These are phyloP conservation scores for Lepiota subincarnata DNA, from an alignment of 768 basidiomycete species.

Conservation along the genomic window DNA sequence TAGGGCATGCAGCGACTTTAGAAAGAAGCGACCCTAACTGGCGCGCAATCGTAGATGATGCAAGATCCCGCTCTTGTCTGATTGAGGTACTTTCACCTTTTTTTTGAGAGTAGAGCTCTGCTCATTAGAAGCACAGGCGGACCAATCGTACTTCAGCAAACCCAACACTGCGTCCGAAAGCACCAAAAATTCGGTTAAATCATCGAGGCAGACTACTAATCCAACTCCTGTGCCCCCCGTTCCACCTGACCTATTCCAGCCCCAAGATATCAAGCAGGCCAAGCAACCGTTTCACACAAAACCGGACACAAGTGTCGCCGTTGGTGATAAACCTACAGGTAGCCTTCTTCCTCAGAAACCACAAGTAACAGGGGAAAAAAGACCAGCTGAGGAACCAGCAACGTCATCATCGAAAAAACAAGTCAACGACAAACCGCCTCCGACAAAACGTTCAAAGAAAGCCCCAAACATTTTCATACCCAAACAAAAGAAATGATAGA, in stretches of 20 bases:
- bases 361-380: constrained; percentile 9
- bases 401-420: constrained; percentile 13
- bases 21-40: constrained; percentile 81
- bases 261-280: constrained; percentile 4
- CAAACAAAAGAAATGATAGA: constrained; percentile 35
- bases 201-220: neutral
- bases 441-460: constrained; percentile 35
- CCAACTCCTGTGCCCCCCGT: neutral
- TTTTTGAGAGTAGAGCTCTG: neutral
- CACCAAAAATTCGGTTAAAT: neutral
- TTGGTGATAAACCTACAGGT: neutral
- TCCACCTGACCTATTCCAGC: constrained; percentile 3
- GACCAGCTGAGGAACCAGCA: constrained; percentile 12
- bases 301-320: neutral
- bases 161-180: neutral
- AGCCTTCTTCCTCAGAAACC: constrained; percentile 14
- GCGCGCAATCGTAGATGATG: constrained; percentile 75
- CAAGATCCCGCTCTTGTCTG: constrained; percentile 58
- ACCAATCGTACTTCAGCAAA: constrained; percentile 23
- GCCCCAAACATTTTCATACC: constrained; percentile 58
- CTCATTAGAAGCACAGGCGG: constrained; percentile 23
- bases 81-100: constrained; percentile 49
- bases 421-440: constrained; percentile 21
- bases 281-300: neutral
- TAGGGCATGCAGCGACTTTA: constrained; percentile 87